Base-by-base conservation (phyloP, 805 yeast genomes). In the Zygoascus biomembranicola region DNA sequence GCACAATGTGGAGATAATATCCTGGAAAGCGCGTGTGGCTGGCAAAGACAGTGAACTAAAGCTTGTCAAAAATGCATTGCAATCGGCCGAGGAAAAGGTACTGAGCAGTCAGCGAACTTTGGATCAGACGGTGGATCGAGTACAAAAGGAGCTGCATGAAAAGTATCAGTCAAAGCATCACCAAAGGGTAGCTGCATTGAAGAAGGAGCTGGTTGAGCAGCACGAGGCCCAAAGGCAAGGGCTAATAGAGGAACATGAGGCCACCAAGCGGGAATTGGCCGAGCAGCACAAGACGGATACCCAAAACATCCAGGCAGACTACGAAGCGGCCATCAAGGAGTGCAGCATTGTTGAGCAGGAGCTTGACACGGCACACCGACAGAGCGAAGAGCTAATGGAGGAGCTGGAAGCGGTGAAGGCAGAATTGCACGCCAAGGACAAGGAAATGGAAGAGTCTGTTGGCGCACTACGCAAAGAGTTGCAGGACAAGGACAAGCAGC, bases 11-110 rank as follows among this genome's bases (percentile, higher is more conserved):
- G 60, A 60, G 39, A 32, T 60, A 1, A 52, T 47, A 5, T 47
- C 57, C 11, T 35, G 55, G 28, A 44, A 52, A 18, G 61, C 63
- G 13, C 43, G 45, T 23, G 35, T 60, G n/a, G 42, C 55, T 13
- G 63, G 63, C 31, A 55, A 56, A 51, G 58, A 57, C 47, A 47
- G 49, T 10, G 63, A 60, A 46, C 18, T 57, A 2, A 41, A 46
- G 10, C 13, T 50, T 9, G 32, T 60, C 43, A 52, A 50, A 32
- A 20, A 32, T n/a, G 18, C 56, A 5, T 52, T 60, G 41, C 41
- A 39, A 28, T 18, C 35, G 23, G 37, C 55, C 28, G 58, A 60
- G 23, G 32, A 47, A 19, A 51, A 53, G 37, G 23, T 55, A 8
- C 42, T 31, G 16, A 8, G 41, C 16, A 11, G 18, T 32, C 37